Evolutionary conservation across 2,329 filamentous ascomycete genomes (phyloP).

Genomic region (Stachybotrys echinatus): DNA sequence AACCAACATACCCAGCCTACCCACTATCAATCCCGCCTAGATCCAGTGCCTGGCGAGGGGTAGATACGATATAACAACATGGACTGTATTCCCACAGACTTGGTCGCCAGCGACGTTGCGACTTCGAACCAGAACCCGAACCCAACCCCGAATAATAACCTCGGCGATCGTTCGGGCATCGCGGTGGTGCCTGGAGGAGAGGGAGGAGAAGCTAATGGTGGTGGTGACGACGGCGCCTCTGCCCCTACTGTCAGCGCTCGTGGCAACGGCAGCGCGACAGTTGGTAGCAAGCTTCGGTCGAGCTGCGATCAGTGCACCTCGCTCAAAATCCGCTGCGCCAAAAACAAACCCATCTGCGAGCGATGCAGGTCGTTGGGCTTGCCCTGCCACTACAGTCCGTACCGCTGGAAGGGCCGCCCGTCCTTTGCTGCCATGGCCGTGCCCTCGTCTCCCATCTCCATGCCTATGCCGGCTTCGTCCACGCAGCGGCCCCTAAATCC

Average conservation of each 20-base stretch:
- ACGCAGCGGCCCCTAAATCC: background rate
- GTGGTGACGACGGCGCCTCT: too few relatives aligned
- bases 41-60: too few relatives aligned
- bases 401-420: background rate
- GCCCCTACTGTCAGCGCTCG: too few relatives aligned
- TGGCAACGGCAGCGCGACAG: too few relatives aligned
- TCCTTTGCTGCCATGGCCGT: background rate
- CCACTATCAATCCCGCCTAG: too few relatives aligned
- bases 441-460: background rate
- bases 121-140: too few relatives aligned
- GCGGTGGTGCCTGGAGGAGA: too few relatives aligned
- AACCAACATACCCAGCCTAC: too few relatives aligned
- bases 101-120: background rate
- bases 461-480: background rate
- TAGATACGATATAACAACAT: background rate
- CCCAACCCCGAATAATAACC: background rate
- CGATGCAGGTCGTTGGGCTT: background rate
- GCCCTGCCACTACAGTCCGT: background rate
- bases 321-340: background rate
- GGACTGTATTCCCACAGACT: background rate
- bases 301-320: background rate
- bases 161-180: background rate
- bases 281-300: background rate
- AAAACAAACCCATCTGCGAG: background rate
- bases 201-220: too few relatives aligned